Percentiles rank a stretch among this genome's conserved stretches.
phyloP scores from a whole-genome alignment of 2,329 filamentous ascomycete species.

The Byssothecium circinans region DNA sequence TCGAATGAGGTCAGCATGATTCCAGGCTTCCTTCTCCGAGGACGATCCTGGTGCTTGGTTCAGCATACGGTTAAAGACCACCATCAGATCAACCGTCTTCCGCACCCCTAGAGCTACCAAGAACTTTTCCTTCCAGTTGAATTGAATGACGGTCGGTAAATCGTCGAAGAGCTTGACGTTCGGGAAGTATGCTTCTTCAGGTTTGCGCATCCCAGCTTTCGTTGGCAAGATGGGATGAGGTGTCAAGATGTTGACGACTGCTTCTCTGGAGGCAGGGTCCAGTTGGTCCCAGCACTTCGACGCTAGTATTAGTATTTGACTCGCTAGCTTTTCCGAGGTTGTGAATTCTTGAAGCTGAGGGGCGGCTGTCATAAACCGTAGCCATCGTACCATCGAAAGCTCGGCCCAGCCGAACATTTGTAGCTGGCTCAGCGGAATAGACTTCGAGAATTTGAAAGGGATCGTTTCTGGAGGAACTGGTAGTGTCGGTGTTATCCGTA shows the following conservation, averaged over 20 bases:
- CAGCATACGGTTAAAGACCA: constrained; percentile 86
- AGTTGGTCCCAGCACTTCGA: constrained; percentile 92
- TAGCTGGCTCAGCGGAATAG: constrained; percentile 67
- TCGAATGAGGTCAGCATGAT: constrained; percentile 90
- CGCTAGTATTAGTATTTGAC: constrained; percentile 73
- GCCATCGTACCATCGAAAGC: constrained; percentile 82
- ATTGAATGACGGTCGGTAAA: constrained; percentile 76
- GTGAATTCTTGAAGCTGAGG: constrained; percentile 65
- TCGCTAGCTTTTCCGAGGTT: constrained; percentile 71
- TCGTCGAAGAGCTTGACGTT: constrained; percentile 96
- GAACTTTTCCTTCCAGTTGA: constrained; percentile 86
- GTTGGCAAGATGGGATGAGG: constrained; percentile 80
- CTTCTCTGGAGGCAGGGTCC: constrained; percentile 65
- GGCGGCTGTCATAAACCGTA: constrained; percentile 69
- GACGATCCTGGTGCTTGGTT: constrained; percentile 57
- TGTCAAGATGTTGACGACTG: constrained; percentile 66
- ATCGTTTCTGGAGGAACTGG: constrained; percentile 81
- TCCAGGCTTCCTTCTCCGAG: constrained; percentile 67
- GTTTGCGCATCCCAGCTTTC: constrained; percentile 84
- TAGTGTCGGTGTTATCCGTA: constrained; percentile 76
- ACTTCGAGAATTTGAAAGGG: constrained; percentile 78
- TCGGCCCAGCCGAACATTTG: constrained; percentile 84
- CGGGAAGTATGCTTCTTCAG: constrained; percentile 85
- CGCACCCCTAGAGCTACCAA: constrained; percentile 80
- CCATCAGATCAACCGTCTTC: constrained; percentile 91